Conservation (phyloP, 345 rosid species). For the Eucalyptus dawsonii region DNA sequence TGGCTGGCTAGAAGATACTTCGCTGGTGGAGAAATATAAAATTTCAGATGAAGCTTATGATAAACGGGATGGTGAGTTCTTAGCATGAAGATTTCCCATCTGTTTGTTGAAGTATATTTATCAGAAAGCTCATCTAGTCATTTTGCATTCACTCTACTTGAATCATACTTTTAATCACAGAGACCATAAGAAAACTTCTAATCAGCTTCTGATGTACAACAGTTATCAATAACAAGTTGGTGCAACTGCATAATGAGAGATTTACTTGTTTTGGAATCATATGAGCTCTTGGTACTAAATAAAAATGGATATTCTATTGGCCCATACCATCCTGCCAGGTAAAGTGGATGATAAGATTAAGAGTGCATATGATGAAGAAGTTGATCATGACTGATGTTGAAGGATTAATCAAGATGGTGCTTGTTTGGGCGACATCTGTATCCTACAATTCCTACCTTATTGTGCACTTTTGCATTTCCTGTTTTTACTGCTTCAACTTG, state of each 20-base stretch:
- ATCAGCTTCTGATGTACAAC: not conserved
- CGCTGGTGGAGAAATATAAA: conserved; percentile 68
- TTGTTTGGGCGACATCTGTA: not conserved
- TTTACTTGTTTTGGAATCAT: not conserved
- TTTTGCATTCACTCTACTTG: not conserved
- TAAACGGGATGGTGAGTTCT: conserved; percentile 47
- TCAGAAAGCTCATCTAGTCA: not conserved
- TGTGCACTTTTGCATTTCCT: not conserved
- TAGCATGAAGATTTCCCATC: not conserved
- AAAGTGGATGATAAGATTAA: not conserved
- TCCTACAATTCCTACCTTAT: not conserved
- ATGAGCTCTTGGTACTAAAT: not conserved
- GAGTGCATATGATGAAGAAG: not conserved
- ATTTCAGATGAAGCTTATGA: conserved; percentile 80
- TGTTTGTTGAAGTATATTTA: not conserved
- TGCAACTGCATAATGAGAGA: not conserved
- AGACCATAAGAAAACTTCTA: not conserved
- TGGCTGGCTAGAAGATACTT: conserved; percentile 93
- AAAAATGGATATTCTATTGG: not conserved
- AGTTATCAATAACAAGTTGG: not conserved
- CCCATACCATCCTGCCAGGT: not conserved
- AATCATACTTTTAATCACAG: not conserved
- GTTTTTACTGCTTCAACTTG: not conserved
- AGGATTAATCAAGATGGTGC: not conserved
- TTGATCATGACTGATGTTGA: not conserved